A percentile compares a stretch with the other conserved stretches of the same genome.
Evolutionary conservation across 176 grass and related monocot species (phyloP).

Genomic region (Hyparrhenia diplandra): DNA sequence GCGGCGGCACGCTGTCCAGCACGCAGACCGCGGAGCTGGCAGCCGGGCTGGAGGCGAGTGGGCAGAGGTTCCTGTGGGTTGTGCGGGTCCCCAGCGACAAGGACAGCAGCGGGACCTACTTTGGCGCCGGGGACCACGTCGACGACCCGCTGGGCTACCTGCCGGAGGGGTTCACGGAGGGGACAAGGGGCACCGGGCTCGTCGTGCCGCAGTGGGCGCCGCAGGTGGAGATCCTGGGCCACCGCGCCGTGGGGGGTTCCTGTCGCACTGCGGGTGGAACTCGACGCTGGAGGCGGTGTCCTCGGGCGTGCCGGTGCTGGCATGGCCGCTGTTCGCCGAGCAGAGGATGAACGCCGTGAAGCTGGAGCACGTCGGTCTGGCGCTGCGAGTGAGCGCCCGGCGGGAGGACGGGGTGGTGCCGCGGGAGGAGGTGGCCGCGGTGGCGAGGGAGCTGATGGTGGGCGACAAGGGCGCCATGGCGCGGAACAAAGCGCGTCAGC

Average conservation of each 20-base stretch:
- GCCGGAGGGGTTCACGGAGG: conserved; percentile 28
- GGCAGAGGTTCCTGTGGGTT: conserved; percentile 54
- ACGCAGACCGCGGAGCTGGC: conserved; percentile 42
- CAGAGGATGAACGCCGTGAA: conserved; percentile 39
- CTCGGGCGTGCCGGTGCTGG: conserved; percentile 32
- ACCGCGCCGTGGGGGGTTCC: conserved; percentile 47
- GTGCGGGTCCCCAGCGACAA: conserved; percentile 35
- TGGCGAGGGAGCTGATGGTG: conserved; percentile 21
- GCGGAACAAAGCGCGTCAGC: not conserved
- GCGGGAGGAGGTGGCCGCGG: conserved; percentile 20
- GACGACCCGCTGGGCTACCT: conserved; percentile 32
- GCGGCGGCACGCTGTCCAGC: conserved; percentile 37
- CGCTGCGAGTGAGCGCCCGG: conserved; percentile 9
- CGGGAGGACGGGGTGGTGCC: conserved; percentile 17
- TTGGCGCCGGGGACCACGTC: not conserved
- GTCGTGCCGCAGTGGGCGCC: conserved; percentile 39
- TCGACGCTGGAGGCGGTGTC: conserved; percentile 48
- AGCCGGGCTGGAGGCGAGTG: conserved; percentile 41
- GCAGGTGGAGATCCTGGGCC: conserved; percentile 43
- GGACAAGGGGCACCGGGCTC: conserved; percentile 19
- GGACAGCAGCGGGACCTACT: not conserved
- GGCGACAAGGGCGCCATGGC: conserved; percentile 16
- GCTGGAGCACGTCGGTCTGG: conserved; percentile 14
- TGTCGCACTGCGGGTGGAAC: conserved; percentile 68
- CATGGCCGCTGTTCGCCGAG: conserved; percentile 37